These are phyloP conservation scores for Spathaspora sp. DNA, from an alignment of 805 yeast species.

Conservation along the genomic window DNA sequence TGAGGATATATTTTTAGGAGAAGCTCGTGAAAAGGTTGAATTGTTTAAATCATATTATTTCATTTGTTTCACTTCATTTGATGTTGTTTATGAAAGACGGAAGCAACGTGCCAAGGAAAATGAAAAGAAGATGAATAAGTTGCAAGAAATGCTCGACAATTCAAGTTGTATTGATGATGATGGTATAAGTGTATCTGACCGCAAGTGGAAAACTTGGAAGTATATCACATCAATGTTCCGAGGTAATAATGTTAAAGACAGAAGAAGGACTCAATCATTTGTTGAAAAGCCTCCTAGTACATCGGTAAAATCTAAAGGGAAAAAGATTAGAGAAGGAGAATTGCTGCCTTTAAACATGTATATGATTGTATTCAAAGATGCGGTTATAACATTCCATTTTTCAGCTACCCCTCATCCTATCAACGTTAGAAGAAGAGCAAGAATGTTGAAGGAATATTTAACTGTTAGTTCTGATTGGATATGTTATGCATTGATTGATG, in stretches of 20 bases:
- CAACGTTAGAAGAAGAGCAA: conserved; percentile 89
- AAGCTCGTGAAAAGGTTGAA: conserved; percentile 93
- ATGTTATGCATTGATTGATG: conserved; percentile 93
- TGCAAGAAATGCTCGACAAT: conserved; percentile 33
- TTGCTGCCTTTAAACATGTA: conserved; percentile 89
- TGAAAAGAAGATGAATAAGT: conserved; percentile 33
- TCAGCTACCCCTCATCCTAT: conserved; percentile 95
- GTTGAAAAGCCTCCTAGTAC: conserved; percentile 12
- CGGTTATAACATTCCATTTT: conserved; percentile 90
- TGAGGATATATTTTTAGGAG: conserved; percentile 90
- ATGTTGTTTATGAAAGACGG: conserved; percentile 69
- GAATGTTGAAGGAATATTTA: conserved; percentile 81
- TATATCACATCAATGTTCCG: not conserved
- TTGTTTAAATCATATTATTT: conserved; percentile 86
- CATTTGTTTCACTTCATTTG: conserved; percentile 69
- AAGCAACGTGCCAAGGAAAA: conserved; percentile 47
- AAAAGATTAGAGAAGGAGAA: conserved; percentile 47
- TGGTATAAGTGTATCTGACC: conserved; percentile 12
- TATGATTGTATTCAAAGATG: conserved; percentile 85
- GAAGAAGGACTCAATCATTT: conserved; percentile 6
- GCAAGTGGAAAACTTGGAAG: conserved; percentile 14
- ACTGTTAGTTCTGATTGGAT: conserved; percentile 96
- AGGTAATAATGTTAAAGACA: not conserved
- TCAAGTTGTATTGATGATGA: conserved; percentile 11
- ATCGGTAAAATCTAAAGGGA: conserved; percentile 21